Percentiles rank a stretch among this genome's conserved stretches.
Evolutionary conservation across 768 basidiomycete species (phyloP).

Genomic region (Gelatoporia subvermispora): DNA sequence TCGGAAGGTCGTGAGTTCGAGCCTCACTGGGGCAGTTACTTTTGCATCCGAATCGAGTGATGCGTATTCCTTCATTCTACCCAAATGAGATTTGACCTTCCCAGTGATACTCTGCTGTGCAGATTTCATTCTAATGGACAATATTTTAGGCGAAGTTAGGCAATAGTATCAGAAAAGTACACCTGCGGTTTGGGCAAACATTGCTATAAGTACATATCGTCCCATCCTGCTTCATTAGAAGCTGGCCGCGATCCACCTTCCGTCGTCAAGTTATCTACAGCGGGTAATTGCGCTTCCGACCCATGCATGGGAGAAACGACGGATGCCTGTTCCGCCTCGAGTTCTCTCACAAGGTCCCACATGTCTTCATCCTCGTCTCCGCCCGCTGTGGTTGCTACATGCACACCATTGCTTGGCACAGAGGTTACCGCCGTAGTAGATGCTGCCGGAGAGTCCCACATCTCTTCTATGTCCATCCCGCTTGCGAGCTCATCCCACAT

Average conservation of each 20-base stretch:
- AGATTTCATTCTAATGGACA: conserved; percentile 6
- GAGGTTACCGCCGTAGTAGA: neutral
- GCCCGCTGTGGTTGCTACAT: conserved; percentile 10
- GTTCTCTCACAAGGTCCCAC: conserved; percentile 64
- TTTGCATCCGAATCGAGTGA: too few relatives aligned
- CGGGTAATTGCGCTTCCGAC: conserved; percentile 1
- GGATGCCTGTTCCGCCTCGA: conserved; percentile 30
- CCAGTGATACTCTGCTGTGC: neutral
- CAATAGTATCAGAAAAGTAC: neutral
- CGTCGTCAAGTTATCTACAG: neutral
- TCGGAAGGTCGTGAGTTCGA: conserved; percentile 42
- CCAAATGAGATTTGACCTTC: neutral
- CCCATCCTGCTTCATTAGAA: conserved; percentile 49
- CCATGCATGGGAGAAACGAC: neutral
- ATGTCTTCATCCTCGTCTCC: conserved; percentile 58
- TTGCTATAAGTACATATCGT: conserved; percentile 55
- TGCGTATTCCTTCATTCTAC: too few relatives aligned
- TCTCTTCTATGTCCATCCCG: conserved; percentile 5
- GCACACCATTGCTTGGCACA: conserved; percentile 1
- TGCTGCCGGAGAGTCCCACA: neutral
- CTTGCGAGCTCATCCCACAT: conserved; percentile 22
- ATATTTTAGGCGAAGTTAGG: conserved; percentile 4
- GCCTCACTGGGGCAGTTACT: conserved; percentile 45
- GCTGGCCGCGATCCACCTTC: conserved; percentile 6
- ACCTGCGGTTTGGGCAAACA: neutral